A percentile compares a stretch with the other conserved stretches of the same genome.
Conservation (phyloP, 108 stramenopile genomes). For the Cyclotella baltica region DNA sequence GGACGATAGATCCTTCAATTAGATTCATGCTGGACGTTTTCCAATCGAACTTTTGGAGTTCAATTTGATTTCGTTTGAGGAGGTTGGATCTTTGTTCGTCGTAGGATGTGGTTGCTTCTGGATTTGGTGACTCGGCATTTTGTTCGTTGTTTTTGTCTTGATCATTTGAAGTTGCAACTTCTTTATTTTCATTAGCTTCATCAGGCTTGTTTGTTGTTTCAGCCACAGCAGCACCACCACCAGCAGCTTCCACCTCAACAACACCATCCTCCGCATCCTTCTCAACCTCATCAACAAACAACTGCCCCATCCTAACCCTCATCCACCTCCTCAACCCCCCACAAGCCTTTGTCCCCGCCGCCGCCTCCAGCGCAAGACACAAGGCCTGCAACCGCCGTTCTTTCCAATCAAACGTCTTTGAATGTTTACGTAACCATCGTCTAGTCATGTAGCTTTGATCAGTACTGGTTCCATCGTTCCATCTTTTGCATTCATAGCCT, state of each 20-base stretch:
- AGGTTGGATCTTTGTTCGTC: conserved; percentile 39
- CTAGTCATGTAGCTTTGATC: conserved; percentile 82
- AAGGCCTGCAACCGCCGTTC: conserved; percentile 84
- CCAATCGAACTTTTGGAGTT: conserved; percentile 41
- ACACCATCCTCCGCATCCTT: conserved; percentile 19
- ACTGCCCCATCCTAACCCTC: conserved; percentile 49
- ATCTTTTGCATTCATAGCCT: conserved; percentile 81
- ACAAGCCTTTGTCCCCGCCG: conserved; percentile 69
- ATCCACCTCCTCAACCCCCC: conserved; percentile 64
- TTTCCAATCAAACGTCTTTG: conserved; percentile 82
- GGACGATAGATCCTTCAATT: conserved; percentile 27
- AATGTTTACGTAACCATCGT: conserved; percentile 85
- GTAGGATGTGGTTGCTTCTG: conserved; percentile 3
- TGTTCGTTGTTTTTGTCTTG: background rate
- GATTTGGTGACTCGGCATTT: background rate
- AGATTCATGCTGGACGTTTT: conserved; percentile 47
- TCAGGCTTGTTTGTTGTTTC: background rate
- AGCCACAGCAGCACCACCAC: background rate
- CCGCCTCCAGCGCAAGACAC: conserved; percentile 79
- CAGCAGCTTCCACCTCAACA: conserved; percentile 13
- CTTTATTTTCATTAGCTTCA: no score
- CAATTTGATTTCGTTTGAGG: conserved; percentile 25
- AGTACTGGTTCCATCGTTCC: conserved; percentile 62
- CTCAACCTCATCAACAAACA: conserved; percentile 28
- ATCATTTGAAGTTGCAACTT: no score